Percentiles rank a stretch among this genome's conserved stretches.
These are phyloP conservation scores for Clavariopsis aquatica DNA, from an alignment of 495 filamentous ascomycete genomes.

Conservation along the genomic window DNA sequence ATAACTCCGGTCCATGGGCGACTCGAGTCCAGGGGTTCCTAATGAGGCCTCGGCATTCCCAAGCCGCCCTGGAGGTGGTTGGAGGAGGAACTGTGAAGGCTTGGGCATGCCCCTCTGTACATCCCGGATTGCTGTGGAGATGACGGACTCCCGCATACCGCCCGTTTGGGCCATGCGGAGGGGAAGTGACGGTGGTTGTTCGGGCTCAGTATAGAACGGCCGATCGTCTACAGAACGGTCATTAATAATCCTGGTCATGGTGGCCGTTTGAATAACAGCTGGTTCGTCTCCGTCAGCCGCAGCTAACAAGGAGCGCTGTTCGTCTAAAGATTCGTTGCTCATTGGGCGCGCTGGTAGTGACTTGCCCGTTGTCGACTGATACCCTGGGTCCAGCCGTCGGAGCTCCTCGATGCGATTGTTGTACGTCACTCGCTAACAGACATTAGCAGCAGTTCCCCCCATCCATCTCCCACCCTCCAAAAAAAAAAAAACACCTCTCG, in stretches of 20 bases:
- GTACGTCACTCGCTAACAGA: slow-evolving; percentile 77
- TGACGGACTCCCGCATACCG: slow-evolving; percentile 36
- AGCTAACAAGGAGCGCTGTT: slow-evolving; percentile 41
- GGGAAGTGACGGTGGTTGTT: slow-evolving; percentile 16
- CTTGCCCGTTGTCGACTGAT: slow-evolving; percentile 60
- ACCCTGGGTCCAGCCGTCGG: slow-evolving; percentile 63
- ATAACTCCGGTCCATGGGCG: slow-evolving; percentile 46
- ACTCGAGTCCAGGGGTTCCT: slow-evolving; percentile 29
- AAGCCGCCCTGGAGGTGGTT: slow-evolving; percentile 31
- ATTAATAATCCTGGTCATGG: slow-evolving; percentile 49
- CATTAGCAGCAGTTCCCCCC: slow-evolving; percentile 9
- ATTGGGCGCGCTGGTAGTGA: slow-evolving; percentile 77
- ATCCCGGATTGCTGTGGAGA: slow-evolving; percentile 40
- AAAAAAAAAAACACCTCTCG: background rate
- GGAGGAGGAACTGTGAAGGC: slow-evolving; percentile 29
- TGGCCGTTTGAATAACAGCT: slow-evolving; percentile 52
- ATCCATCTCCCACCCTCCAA: too few species aligned
- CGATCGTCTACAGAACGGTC: slow-evolving; percentile 33
- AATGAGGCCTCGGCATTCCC: slow-evolving; percentile 7
- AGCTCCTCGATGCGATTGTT: slow-evolving; percentile 84
- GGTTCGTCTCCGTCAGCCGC: slow-evolving; percentile 53
- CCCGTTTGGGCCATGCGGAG: slow-evolving; percentile 24
- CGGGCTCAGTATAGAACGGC: slow-evolving; percentile 9
- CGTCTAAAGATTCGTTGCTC: slow-evolving; percentile 54
- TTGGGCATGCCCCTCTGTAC: slow-evolving; percentile 37